Percentiles rank a stretch among this genome's conserved stretches.
Evolutionary conservation across 306 rosid species (phyloP).

Genomic region (Acacia acuminata): DNA sequence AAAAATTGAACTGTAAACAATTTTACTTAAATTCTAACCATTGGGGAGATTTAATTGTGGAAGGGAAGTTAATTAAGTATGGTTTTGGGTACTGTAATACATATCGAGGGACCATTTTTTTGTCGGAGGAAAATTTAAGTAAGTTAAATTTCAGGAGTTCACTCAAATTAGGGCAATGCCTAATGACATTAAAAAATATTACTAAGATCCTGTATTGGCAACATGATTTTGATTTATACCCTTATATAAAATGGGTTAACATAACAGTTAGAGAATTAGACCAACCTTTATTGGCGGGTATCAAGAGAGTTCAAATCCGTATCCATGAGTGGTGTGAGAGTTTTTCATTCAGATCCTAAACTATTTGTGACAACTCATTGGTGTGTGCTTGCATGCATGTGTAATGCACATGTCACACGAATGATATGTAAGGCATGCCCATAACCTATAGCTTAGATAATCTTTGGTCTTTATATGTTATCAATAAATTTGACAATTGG

Average conservation of each 20-base stretch:
- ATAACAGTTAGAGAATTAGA: too few species aligned
- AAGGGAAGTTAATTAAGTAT: background rate
- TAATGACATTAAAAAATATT: too few species aligned
- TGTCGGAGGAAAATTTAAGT: too few species aligned
- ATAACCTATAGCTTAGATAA: background rate
- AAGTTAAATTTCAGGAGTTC: too few species aligned
- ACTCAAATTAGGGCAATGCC: too few species aligned
- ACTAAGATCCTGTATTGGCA: too few species aligned
- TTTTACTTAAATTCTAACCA: background rate
- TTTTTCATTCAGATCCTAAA: background rate
- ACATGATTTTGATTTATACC: too few species aligned
- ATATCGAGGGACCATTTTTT: background rate
- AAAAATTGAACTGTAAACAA: background rate
- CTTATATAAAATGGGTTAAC: too few species aligned
- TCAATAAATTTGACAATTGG: background rate
- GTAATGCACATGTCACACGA: background rate
- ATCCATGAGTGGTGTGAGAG: background rate
- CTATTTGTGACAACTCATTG: background rate
- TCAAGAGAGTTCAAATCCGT: background rate
- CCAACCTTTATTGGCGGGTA: too few species aligned
- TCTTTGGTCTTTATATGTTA: background rate
- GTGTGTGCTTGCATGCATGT: background rate
- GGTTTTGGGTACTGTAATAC: too few species aligned
- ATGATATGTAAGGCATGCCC: background rate
- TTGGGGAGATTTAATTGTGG: too few species aligned